Evolutionary conservation across 78 protist genomes (phyloP), one percentile per base, ranked within the genome.

Genomic region (Cavenderia fasciculata): DNA sequence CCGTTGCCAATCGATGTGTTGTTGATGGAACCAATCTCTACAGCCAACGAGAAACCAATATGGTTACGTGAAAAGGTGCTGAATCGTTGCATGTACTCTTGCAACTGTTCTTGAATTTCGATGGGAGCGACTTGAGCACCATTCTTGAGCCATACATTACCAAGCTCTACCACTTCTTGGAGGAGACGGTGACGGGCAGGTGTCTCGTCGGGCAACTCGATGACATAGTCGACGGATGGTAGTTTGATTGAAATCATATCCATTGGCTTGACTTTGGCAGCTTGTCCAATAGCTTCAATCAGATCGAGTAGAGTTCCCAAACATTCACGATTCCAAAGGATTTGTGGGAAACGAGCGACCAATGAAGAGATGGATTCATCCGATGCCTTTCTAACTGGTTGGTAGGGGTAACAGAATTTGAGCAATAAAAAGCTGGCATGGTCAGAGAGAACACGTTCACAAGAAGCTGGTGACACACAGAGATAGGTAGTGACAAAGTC

Each of bases 21-120:
- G 4, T 56, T 43, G 21, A 44, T 85, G 4, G 88, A 49, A 0
- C 86, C 95, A 47, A 91, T 52, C 61, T 91, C 92, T 3, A 82
- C 91, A 0, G 91, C 95, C 18, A 91, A 36, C 12, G 95, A 91
- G 61, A 70, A 51, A 66, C 95, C 95, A 19, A 82, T 44, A 59
- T 91, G 95, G 14, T 88, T 47, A 18, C 4, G 72, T 31, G 63
- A 61, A 0, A 65, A n/a, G 31, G 66, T 62, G 46, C 41, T 74
- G 46, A 89, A 72, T 41, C 46, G 33, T 54, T 75, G 85, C 66
- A 75, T 72, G 36, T 75, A 76, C 49, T 77, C 86, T 49, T 89
- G 94, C 21, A 89, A 57, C 19, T 69, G 66, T 62, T 85, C 86
- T 31, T 70, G 71, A 27, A 76, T 59, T 36, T 90, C 89, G 0